phyloP scores from a whole-genome alignment of 2,329 filamentous ascomycete genomes.

The Diaporthe humulicola region DNA sequence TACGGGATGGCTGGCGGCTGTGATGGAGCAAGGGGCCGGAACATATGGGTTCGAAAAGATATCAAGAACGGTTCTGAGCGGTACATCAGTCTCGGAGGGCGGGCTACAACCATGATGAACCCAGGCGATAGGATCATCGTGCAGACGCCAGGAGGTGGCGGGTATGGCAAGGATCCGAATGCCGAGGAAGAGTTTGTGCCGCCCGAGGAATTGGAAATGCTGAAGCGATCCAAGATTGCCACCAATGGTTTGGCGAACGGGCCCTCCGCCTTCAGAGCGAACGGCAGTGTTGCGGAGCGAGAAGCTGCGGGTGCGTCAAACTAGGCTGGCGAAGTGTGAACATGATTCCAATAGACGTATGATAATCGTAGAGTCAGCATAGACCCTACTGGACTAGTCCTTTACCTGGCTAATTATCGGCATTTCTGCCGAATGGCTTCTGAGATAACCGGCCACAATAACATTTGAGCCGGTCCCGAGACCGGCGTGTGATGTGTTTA shows the following conservation, averaged over 20 bases:
- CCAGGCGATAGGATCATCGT: conserved; percentile 39
- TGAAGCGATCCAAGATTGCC: not conserved
- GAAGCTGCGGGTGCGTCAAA: conserved; percentile 25
- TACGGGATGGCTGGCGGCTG: conserved; percentile 36
- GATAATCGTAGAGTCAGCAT: not conserved
- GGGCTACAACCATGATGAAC: conserved; percentile 40
- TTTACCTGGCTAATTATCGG: not conserved
- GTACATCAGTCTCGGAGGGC: conserved; percentile 39
- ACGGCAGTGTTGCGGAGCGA: conserved; percentile 32
- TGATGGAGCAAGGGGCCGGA: conserved; percentile 37
- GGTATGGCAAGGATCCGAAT: conserved; percentile 20
- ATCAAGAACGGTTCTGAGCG: conserved; percentile 33
- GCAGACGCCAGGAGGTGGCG: conserved; percentile 36
- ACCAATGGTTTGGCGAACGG: conserved; percentile 1
- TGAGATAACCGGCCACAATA: not conserved
- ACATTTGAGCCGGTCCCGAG: not conserved
- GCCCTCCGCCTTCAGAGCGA: conserved; percentile 14
- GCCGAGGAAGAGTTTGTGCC: conserved; percentile 28
- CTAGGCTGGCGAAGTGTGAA: not conserved
- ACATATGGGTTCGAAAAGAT: conserved; percentile 34
- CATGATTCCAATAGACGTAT: not conserved
- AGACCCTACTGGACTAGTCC: not conserved
- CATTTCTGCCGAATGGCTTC: not conserved
- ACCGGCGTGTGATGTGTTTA: not conserved
- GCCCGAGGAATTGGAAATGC: conserved; percentile 25